A percentile compares a stretch with the other conserved stretches of the same genome.
Evolutionary conservation across 768 basidiomycete species (phyloP).

Genomic region (Phallus indusiatus): DNA sequence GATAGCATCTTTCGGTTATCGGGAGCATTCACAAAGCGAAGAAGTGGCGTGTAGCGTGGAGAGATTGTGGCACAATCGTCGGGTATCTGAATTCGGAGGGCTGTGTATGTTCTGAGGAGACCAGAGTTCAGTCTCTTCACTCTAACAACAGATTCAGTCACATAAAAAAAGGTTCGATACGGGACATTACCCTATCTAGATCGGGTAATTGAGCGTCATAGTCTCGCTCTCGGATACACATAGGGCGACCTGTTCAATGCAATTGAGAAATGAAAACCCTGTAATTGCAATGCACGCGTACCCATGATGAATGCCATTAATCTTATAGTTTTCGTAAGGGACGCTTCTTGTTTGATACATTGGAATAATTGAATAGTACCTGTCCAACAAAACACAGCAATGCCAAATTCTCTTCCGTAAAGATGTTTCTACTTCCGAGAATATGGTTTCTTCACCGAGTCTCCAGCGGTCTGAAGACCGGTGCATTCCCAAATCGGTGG

Average conservation of each 20-base stretch:
- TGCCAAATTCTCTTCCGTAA: conserved; percentile 71
- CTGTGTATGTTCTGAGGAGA: conserved; percentile 9
- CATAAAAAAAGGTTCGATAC: background rate
- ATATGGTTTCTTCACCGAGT: conserved; percentile 44
- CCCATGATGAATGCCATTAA: conserved; percentile 21
- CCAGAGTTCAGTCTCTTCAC: conserved; percentile 58
- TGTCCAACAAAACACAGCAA: conserved; percentile 69
- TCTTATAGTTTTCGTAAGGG: conserved; percentile 10
- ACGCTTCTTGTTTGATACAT: too few relatives aligned
- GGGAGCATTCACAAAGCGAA: conserved; percentile 45
- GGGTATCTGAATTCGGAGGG: conserved; percentile 17
- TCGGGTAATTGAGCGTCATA: conserved; percentile 64
- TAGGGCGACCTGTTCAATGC: conserved; percentile 50
- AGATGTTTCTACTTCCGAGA: conserved; percentile 52
- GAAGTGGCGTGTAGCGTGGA: conserved; percentile 78
- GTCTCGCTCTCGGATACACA: conserved; percentile 66
- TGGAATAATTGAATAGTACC: conserved; percentile 38
- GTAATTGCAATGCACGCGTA: conserved; percentile 15
- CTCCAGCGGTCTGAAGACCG: conserved; percentile 75
- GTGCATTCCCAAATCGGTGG: conserved; percentile 81
- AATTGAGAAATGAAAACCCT: conserved; percentile 1
- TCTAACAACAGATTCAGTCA: conserved; percentile 23
- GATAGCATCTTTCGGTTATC: too few relatives aligned
- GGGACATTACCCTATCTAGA: conserved; percentile 44
- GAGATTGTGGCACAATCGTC: conserved; percentile 38